Percentiles rank a stretch among this genome's conserved stretches.
Conservation (phyloP, 305 asterid genomes). For the Coffea humblotiana region DNA sequence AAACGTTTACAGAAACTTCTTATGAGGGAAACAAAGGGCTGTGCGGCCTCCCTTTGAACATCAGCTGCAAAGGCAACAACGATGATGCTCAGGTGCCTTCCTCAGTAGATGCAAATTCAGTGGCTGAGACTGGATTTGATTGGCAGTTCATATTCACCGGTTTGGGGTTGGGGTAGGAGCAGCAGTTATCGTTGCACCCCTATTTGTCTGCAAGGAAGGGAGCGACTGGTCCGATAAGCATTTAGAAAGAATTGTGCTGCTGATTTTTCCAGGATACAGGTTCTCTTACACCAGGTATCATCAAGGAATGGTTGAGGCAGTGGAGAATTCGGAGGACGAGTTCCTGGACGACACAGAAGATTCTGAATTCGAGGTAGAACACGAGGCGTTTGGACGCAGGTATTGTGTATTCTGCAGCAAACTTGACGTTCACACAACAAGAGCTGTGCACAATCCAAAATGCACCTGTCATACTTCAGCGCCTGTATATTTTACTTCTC, state of each 20-base stretch:
- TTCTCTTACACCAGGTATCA: conserved; percentile 33
- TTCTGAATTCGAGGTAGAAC: conserved; percentile 33
- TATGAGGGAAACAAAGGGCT: conserved; percentile 33
- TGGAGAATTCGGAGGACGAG: conserved; percentile 37
- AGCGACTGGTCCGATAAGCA: conserved; percentile 35
- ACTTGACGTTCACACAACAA: conserved; percentile 50
- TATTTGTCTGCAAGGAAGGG: conserved; percentile 48
- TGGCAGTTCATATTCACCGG: conserved; percentile 72
- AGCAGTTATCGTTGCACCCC: conserved; percentile 55
- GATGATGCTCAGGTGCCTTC: not conserved
- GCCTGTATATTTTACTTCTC: conserved; percentile 36
- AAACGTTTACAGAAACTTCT: conserved; percentile 33
- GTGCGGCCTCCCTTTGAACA: conserved; percentile 38
- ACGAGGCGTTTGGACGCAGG: conserved; percentile 32
- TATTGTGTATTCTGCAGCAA: conserved; percentile 83
- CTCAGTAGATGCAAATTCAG: not conserved
- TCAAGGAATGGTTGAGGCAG: conserved; percentile 44
- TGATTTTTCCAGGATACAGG: conserved; percentile 43
- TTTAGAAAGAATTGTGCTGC: conserved; percentile 38
- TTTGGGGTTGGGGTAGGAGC: conserved; percentile 72
- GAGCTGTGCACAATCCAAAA: conserved; percentile 52
- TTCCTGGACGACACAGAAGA: conserved; percentile 34
- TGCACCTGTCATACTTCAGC: conserved; percentile 57
- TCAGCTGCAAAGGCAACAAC: conserved; percentile 12
- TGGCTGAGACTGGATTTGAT: conserved; percentile 26